Evolutionary conservation across 2,329 filamentous ascomycete genomes (phyloP).

Genomic region (Thielaviopsis punctulata): DNA sequence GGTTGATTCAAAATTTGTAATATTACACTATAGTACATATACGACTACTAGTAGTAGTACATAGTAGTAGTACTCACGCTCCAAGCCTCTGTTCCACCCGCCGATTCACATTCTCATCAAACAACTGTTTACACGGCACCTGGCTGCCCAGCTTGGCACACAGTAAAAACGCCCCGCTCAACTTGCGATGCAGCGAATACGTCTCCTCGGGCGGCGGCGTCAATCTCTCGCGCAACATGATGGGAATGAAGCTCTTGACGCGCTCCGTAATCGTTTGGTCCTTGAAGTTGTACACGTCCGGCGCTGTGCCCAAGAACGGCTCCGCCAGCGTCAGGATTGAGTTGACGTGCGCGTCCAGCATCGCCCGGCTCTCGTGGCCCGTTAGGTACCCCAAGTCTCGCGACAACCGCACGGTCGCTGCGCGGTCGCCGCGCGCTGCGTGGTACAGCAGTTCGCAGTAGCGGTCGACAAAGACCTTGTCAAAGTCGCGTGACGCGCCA

Average conservation of each 20-base stretch:
- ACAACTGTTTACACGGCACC: conserved; percentile 68
- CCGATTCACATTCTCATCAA: conserved; percentile 28
- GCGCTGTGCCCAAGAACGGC: conserved; percentile 62
- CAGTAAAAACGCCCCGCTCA: conserved; percentile 85
- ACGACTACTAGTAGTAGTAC: no score
- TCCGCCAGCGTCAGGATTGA: conserved; percentile 83
- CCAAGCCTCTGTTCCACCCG: background rate
- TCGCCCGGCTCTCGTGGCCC: conserved; percentile 65
- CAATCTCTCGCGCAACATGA: conserved; percentile 81
- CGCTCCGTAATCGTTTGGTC: conserved; percentile 94
- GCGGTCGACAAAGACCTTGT: conserved; percentile 56
- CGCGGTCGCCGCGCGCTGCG: conserved; percentile 53
- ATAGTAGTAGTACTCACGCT: no score
- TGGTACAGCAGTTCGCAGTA: conserved; percentile 72
- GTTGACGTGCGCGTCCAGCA: conserved; percentile 81
- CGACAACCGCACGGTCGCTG: conserved; percentile 48
- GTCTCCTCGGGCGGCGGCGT: conserved; percentile 93
- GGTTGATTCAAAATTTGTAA: background rate
- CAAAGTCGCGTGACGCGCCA: conserved; percentile 77
- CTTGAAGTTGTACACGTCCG: conserved; percentile 76
- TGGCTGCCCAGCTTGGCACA: conserved; percentile 74
- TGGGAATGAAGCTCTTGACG: conserved; percentile 70
- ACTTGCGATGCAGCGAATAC: conserved; percentile 83
- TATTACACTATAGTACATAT: conserved; percentile 4
- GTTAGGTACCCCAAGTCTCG: conserved; percentile 78